phyloP scores from a whole-genome alignment of 805 yeast species.

The Wickerhamomyces silvicola region DNA sequence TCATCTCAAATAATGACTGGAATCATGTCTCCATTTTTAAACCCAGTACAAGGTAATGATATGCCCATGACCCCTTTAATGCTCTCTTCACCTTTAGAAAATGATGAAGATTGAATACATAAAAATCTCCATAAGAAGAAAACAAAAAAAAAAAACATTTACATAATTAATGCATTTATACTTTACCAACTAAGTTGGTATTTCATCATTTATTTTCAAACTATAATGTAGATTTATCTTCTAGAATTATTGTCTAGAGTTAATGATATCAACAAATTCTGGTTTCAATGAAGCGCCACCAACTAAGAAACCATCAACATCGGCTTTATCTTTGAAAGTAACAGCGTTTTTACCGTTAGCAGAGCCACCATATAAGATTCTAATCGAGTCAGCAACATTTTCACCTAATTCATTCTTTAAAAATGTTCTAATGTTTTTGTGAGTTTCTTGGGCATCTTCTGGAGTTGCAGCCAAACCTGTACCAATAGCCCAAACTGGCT shows the following conservation, averaged over 20 bases:
- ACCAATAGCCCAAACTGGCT: conserved; percentile 99
- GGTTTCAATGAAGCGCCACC: conserved; percentile 99
- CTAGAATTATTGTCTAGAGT: conserved; percentile 77
- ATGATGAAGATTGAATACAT: conserved; percentile 2
- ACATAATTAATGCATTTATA: too few species aligned
- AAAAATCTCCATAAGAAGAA: too few species aligned
- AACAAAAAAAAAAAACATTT: too few species aligned
- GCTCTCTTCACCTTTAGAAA: conserved; percentile 6
- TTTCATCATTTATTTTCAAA: too few species aligned
- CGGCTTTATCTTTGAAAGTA: conserved; percentile 85
- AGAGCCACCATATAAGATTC: conserved; percentile 98
- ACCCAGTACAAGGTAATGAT: conserved; percentile 10
- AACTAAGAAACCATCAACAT: conserved; percentile 97
- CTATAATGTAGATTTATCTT: too few species aligned
- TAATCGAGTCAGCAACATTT: conserved; percentile 66
- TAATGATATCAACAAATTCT: conserved; percentile 92
- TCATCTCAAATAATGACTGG: conserved; percentile 4
- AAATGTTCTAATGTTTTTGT: conserved; percentile 79
- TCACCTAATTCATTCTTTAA: conserved; percentile 71
- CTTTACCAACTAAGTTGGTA: too few species aligned
- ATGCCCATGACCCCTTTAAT: conserved; percentile 23
- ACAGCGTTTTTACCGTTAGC: conserved; percentile 92
- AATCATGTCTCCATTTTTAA: conserved; percentile 17
- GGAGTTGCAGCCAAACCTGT: conserved; percentile 99
- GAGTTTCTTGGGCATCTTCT: conserved; percentile 95